Conservation (phyloP, 2,329 filamentous ascomycete genomes). For the Daldinia sp. region DNA sequence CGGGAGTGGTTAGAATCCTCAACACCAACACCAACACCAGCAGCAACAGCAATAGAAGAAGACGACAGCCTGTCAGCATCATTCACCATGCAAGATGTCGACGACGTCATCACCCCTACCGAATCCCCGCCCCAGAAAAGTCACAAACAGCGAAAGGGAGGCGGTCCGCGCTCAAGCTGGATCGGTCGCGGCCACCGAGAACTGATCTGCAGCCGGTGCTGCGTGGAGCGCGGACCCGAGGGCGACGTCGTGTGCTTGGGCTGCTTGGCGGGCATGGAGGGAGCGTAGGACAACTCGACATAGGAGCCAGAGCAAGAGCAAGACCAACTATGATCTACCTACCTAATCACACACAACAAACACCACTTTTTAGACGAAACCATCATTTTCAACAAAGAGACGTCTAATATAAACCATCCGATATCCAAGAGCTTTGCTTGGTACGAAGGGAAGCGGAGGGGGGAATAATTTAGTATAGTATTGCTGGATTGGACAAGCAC, state of each 20-base stretch:
- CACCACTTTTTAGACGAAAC: background rate
- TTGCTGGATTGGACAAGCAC: background rate
- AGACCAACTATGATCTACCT: background rate
- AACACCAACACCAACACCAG: too few relatives aligned
- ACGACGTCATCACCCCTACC: constrained; percentile 47
- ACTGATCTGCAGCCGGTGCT: constrained; percentile 75
- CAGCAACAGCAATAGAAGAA: constrained; percentile 27
- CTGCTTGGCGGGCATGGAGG: constrained; percentile 64
- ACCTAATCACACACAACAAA: too few relatives aligned
- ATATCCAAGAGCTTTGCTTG: background rate
- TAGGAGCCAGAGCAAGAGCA: background rate
- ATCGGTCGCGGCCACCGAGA: constrained; percentile 59
- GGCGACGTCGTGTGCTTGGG: constrained; percentile 76
- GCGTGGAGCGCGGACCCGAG: constrained; percentile 72
- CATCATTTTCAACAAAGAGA: background rate
- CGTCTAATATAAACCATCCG: background rate
- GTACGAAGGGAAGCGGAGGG: background rate
- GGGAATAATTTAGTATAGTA: background rate
- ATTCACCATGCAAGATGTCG: constrained; percentile 65
- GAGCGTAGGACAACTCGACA: constrained; percentile 48
- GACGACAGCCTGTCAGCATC: constrained; percentile 58
- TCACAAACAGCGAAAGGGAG: constrained; percentile 40
- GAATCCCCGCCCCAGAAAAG: constrained; percentile 31
- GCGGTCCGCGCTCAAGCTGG: constrained; percentile 51
- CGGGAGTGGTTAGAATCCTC: constrained; percentile 59